Evolutionary conservation across 805 yeast species (phyloP).

Genomic region (Diddensiella transvaalensis): DNA sequence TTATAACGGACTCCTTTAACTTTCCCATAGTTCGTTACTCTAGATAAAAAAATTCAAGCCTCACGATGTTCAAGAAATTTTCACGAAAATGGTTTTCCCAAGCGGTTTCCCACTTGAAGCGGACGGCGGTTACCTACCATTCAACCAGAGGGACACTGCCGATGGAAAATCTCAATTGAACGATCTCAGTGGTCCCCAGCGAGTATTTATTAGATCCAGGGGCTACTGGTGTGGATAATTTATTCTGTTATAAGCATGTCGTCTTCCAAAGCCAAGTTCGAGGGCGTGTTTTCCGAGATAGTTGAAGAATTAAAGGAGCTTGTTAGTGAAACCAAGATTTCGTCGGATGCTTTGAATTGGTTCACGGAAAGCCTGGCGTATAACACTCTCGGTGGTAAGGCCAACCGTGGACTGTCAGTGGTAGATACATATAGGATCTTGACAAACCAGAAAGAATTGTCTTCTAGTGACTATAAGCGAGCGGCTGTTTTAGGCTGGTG

Average conservation of each 20-base stretch:
- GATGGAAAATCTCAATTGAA: too few species aligned
- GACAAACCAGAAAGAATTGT: constrained; percentile 61
- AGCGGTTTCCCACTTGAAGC: too few species aligned
- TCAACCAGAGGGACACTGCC: too few species aligned
- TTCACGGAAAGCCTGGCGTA: constrained; percentile 63
- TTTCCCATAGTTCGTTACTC: not conserved
- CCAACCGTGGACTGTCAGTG: constrained; percentile 94
- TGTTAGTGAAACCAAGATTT: constrained; percentile 69
- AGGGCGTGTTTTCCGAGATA: constrained; percentile 65
- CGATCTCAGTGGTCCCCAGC: too few species aligned
- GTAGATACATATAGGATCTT: constrained; percentile 86
- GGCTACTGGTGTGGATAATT: too few species aligned
- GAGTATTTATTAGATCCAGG: not conserved
- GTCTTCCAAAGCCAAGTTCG: constrained; percentile 28
- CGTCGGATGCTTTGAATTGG: constrained; percentile 84
- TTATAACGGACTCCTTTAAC: not conserved
- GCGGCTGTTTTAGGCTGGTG: constrained; percentile 94
- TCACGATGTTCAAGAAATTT: too few species aligned
- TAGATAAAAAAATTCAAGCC: not conserved
- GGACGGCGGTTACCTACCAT: too few species aligned
- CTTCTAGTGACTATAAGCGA: constrained; percentile 68
- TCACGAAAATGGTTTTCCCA: too few species aligned
- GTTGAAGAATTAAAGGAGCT: constrained; percentile 70
- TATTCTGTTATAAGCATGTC: constrained; percentile 13
- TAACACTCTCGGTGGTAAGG: constrained; percentile 95